Evolutionary conservation across 192 early-diverging fungal species (phyloP), one percentile per base, ranked within the genome.

Genomic region (Entrophospora sp.): DNA sequence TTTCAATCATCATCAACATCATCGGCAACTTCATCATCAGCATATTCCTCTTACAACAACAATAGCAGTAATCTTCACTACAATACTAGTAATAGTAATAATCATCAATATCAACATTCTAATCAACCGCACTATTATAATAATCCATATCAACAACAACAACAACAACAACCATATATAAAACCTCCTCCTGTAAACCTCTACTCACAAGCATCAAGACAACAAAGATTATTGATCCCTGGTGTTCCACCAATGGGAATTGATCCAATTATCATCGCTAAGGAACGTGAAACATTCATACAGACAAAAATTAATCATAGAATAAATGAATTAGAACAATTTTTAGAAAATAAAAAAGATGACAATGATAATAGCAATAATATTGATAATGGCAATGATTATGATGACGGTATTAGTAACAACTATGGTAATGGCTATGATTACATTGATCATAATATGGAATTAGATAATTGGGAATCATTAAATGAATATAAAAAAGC

Each of bases 211-310:
- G 72, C 74, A n/a, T 79, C 71, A 25, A 84, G 81, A 14, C 80
- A 85, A 55, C 88, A 90, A 67, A 82, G 86, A 5, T 63, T 89
- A n/a, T 70, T 89, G 8, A 81, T 91, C 27, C 88, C 90, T 34
- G 82, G 85, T 55, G 77, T 90, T 6, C 81, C 80, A 7, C 92
- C 93, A 0, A 64, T 71, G n/a, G 90, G 89, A 4, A 72, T 99
- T 32, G 94, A 97, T 69, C 83, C 91, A 12, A 69, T 82, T n/a
- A 81, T 80, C 2, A 66, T 97, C 52, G 74, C 84, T 2, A 70
- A 81, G 37, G 93, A 97, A 78, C 79, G 89, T 28, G 92, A 97
- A 56, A 80, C 81, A 43, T 71, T 78, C 27, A 81, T 90, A 18
- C 63, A 75, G 7, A 79, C 80, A 88, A 93, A 57, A 79, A 80